A percentile compares a stretch with the other conserved stretches of the same genome.
phyloP scores from a whole-genome alignment of 2,329 filamentous ascomycete species.

The Penicillium brevicompactum region DNA sequence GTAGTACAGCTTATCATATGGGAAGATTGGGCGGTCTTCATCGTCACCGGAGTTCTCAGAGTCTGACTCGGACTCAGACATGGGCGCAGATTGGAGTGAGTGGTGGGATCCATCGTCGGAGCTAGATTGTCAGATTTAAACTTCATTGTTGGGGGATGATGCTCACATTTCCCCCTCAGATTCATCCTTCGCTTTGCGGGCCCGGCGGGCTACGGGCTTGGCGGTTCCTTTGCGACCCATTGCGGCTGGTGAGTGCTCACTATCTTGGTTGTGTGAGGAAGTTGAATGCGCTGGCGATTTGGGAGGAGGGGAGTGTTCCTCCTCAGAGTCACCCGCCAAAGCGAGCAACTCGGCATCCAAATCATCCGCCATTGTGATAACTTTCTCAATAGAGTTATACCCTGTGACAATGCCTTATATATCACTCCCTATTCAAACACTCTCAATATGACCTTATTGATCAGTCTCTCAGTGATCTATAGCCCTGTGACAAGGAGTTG shows the following conservation, averaged over 20 bases:
- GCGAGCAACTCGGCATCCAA: conserved; percentile 93
- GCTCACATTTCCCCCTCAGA: conserved; percentile 85
- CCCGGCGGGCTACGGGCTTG: conserved; percentile 34
- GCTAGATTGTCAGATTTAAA: conserved; percentile 44
- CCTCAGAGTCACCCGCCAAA: conserved; percentile 72
- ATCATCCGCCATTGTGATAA: conserved; percentile 69
- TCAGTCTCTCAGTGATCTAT: neutral
- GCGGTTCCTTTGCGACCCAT: conserved; percentile 52
- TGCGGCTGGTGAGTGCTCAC: conserved; percentile 34
- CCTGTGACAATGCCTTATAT: neutral
- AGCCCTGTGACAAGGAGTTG: neutral
- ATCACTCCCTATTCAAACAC: neutral
- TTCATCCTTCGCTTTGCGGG: conserved; percentile 62
- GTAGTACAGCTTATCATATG: conserved; percentile 83
- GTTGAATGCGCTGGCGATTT: conserved; percentile 56
- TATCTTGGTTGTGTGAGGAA: conserved; percentile 52
- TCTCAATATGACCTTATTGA: neutral
- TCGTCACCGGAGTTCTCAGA: conserved; percentile 59
- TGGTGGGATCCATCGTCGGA: conserved; percentile 69
- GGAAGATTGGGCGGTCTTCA: conserved; percentile 63
- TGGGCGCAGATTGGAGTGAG: conserved; percentile 79
- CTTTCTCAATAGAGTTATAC: conserved; percentile 8
- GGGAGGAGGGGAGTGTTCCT: conserved; percentile 56
- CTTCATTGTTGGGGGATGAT: conserved; percentile 13
- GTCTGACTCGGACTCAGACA: conserved; percentile 88